A percentile compares a stretch with the other conserved stretches of the same genome.
Evolutionary conservation across 495 filamentous ascomycete species (phyloP).

Genomic region (Arthonia radiata): DNA sequence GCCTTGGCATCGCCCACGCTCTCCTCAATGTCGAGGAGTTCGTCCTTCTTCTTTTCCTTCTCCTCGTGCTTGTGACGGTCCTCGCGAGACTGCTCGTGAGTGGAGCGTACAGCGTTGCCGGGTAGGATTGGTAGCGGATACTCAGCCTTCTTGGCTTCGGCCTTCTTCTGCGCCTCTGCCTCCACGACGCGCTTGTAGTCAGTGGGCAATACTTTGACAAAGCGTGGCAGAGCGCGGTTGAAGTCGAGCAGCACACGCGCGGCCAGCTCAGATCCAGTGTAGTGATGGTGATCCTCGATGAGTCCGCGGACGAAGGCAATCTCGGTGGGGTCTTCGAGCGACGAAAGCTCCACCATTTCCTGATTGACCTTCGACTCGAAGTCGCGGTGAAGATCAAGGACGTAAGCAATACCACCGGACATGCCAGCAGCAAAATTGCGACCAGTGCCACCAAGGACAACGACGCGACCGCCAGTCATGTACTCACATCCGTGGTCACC

Average conservation of each 20-base stretch:
- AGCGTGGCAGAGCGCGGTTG: slow-evolving; percentile 70
- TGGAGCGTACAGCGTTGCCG: slow-evolving; percentile 23
- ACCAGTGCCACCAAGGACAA: slow-evolving; percentile 78
- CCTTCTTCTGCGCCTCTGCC: slow-evolving; percentile 68
- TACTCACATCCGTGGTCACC: slow-evolving; percentile 98
- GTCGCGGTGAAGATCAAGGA: slow-evolving; percentile 78
- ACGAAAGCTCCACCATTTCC: slow-evolving; percentile 92
- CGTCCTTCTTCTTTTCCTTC: slow-evolving; percentile 40
- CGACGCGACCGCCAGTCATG: slow-evolving; percentile 92
- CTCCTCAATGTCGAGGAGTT: slow-evolving; percentile 88
- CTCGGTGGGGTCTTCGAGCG: slow-evolving; percentile 69
- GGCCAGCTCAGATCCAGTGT: slow-evolving; percentile 91
- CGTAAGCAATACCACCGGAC: slow-evolving; percentile 96
- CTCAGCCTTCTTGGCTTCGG: slow-evolving; percentile 59
- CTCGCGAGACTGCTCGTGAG: slow-evolving; percentile 31
- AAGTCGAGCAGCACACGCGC: slow-evolving; percentile 95
- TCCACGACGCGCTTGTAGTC: slow-evolving; percentile 91
- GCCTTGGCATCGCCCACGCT: slow-evolving; percentile 63
- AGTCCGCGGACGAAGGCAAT: slow-evolving; percentile 84
- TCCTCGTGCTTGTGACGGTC: slow-evolving; percentile 25
- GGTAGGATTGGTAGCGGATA: slow-evolving; percentile 63
- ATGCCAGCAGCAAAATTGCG: slow-evolving; percentile 99
- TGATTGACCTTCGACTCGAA: slow-evolving; percentile 89
- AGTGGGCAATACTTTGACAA: slow-evolving; percentile 83
- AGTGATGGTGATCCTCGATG: slow-evolving; percentile 97